Evolutionary conservation across 345 rosid species (phyloP).

Genomic region (Citrus medica): DNA sequence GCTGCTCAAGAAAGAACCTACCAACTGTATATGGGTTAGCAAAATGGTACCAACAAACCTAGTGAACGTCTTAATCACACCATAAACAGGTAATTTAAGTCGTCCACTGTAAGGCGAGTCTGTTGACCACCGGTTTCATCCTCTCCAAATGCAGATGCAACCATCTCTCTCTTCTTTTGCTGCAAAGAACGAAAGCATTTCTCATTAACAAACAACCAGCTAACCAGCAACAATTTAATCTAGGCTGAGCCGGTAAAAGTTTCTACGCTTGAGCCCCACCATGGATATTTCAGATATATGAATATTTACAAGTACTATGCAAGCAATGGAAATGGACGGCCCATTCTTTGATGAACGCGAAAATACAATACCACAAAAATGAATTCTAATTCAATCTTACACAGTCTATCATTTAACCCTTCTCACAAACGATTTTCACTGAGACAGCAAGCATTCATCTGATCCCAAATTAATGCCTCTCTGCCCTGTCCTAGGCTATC

Average conservation of each 20-base stretch:
- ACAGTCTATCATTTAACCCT: neutral
- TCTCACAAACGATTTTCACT: neutral
- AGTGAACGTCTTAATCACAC: conserved; percentile 36
- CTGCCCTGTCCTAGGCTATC: neutral
- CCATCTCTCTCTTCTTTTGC: conserved; percentile 96
- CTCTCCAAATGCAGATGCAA: conserved; percentile 93
- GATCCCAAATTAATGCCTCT: neutral
- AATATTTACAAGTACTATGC: neutral
- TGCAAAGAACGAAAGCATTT: conserved; percentile 23
- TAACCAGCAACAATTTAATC: neutral
- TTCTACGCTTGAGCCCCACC: neutral
- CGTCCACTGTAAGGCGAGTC: conserved; percentile 83
- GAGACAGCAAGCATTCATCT: neutral
- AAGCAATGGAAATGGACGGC: neutral
- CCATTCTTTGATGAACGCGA: neutral
- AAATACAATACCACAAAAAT: neutral
- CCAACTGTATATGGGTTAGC: conserved; percentile 22
- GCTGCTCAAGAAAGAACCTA: conserved; percentile 22
- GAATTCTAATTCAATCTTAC: neutral
- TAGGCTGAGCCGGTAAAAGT: neutral
- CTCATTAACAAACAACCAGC: neutral
- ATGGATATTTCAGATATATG: neutral
- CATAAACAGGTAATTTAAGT: conserved; percentile 81
- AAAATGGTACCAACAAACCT: conserved; percentile 10
- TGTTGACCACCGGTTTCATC: conserved; percentile 71